Evolutionary conservation across 208 protist genomes (phyloP), one percentile per base, ranked within the genome.

Genomic region (Leishmania amazonensis): DNA sequence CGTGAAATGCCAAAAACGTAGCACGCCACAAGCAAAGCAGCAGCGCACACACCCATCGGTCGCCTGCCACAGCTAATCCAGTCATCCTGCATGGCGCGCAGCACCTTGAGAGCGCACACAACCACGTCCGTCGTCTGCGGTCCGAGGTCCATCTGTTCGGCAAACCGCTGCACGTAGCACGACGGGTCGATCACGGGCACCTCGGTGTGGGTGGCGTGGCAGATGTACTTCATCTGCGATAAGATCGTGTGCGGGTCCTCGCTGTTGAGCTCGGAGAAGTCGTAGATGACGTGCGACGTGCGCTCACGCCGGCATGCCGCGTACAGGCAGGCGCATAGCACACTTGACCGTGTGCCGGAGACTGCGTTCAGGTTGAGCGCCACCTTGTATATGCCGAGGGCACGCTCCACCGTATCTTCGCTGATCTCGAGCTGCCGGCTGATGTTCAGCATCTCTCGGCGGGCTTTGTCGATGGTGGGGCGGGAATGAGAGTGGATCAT

Each of bases 11-110:
- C 88, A 77, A 97, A 96, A 67, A 98, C 90, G 75, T 95, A 95
- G 79, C 94, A 96, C 15, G 93, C 92, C 13, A 98, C 93, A 31
- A 98, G 89, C 71, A 98, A 80, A 13, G 96, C 94, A 9, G 94
- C 94, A 42, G 94, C 95, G 80, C 93, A 97, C 31, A 98, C 93
- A 38, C 95, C 95, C 87, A 97, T 93, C 15, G 96, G 96, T 19
- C 94, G 93, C 54, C 96, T 87, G 13, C 96, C 96, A 71, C 87
- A 97, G 40, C 89, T 80, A 68, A 98, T 98, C 95, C 96, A 98
- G 84, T 98, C 95, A 49, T 96, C 90, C 76, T 91, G 86, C 96
- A 98, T 98, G 28, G 87, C 90, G 15, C 91, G 87, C 75, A 98
- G 83, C 42, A 98, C 89, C 81, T 98, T 97, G 45, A 98, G 78